Evolutionary conservation across 352 stramenopile species (phyloP).

Genomic region (Globisporangium megalacanthum): DNA sequence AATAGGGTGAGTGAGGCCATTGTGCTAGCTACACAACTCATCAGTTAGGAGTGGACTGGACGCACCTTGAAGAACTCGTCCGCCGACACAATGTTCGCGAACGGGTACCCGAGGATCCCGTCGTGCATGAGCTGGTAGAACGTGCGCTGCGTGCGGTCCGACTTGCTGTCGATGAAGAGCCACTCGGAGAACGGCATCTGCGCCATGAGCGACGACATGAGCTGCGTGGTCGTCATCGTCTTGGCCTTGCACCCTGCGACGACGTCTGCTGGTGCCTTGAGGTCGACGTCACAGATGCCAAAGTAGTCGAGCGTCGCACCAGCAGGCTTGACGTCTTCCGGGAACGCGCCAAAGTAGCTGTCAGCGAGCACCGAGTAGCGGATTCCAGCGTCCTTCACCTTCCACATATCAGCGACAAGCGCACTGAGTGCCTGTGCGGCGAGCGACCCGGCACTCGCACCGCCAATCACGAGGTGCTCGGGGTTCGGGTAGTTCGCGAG

Average conservation of each 20-base stretch:
- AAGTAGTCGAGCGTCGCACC: constrained; percentile 19
- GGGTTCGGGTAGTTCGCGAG: constrained; percentile 50
- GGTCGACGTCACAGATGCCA: constrained; percentile 23
- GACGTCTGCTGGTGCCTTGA: constrained; percentile 14
- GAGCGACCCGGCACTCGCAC: constrained; percentile 50
- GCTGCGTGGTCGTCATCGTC: constrained; percentile 22
- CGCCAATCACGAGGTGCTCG: constrained; percentile 46
- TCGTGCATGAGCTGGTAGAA: constrained; percentile 57
- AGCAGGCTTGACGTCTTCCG: constrained; percentile 29
- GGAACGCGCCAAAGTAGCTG: constrained; percentile 40
- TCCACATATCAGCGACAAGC: constrained; percentile 45
- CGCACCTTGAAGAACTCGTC: constrained; percentile 36
- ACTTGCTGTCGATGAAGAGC: constrained; percentile 62
- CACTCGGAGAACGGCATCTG: constrained; percentile 34
- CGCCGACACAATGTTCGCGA: constrained; percentile 41
- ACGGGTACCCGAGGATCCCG: constrained; percentile 52
- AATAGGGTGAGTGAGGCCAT: too few relatives aligned
- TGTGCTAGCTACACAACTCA: too few relatives aligned
- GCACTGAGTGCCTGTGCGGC: constrained; percentile 34
- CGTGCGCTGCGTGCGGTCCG: constrained; percentile 46
- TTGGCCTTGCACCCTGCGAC: constrained; percentile 18
- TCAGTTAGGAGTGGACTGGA: too few relatives aligned
- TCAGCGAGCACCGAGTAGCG: constrained; percentile 39
- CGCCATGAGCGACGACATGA: constrained; percentile 37
- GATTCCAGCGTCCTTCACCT: constrained; percentile 37